Conservation (phyloP, 2,329 filamentous ascomycete species). For the Lasiodiplodia sp. region DNA sequence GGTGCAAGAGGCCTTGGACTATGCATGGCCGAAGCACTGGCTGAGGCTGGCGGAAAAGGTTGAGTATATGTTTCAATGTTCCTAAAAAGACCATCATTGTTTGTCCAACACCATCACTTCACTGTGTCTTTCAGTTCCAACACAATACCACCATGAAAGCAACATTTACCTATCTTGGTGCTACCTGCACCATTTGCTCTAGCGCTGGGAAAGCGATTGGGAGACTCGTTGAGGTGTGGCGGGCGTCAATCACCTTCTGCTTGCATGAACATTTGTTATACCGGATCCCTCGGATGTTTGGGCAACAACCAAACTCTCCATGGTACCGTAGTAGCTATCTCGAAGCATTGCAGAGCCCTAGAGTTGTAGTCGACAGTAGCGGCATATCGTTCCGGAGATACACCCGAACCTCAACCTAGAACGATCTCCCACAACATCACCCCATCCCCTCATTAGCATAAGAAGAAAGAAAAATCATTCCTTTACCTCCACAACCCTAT, state of each 20-base stretch:
- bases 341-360: not conserved
- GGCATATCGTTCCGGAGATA: not conserved
- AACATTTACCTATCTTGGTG: not conserved
- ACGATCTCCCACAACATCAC: not conserved
- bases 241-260: not conserved
- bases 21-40: constrained; percentile 73
- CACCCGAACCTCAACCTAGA: not conserved
- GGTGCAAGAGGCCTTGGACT: constrained; percentile 74
- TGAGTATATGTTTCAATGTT: not conserved
- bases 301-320: not conserved
- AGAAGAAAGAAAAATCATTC: not conserved
- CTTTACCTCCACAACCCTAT: not conserved
- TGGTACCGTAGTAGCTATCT: not conserved
- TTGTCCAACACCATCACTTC: not conserved
- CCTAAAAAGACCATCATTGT: not conserved
- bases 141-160: not conserved
- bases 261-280: not conserved
- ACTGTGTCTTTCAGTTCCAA: not conserved
- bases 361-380: not conserved
- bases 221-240: not conserved
- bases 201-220: too few species aligned
- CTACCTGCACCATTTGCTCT: not conserved
- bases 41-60: constrained; percentile 75
- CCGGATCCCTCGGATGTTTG: not conserved
- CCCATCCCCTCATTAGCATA: not conserved